Evolutionary conservation across 2,329 filamentous ascomycete species (phyloP).

Genomic region (Venturia aucupariae): DNA sequence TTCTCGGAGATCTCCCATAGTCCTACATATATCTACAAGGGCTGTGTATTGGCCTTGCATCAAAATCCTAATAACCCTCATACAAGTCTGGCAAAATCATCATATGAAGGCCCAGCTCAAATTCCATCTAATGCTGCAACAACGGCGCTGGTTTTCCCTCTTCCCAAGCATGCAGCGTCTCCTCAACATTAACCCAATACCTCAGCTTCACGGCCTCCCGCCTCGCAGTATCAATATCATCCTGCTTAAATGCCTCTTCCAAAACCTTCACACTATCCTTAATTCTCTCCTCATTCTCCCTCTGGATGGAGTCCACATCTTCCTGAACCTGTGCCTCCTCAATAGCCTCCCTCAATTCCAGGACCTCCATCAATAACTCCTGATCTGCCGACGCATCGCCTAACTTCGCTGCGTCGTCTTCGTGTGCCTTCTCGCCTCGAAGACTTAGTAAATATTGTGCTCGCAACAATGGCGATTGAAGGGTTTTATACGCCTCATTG

Average conservation of each 20-base stretch:
- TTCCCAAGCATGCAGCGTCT: slow-evolving; percentile 78
- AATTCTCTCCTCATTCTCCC: slow-evolving; percentile 61
- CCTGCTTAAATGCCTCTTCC: slow-evolving; percentile 54
- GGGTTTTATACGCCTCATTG: slow-evolving; percentile 85
- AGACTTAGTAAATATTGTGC: slow-evolving; percentile 78
- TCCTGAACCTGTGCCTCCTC: slow-evolving; percentile 48
- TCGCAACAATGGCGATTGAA: slow-evolving; percentile 65
- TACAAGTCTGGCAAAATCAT: too few species aligned
- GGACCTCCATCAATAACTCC: slow-evolving; percentile 66
- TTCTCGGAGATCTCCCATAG: too few species aligned
- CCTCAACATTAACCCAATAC: slow-evolving; percentile 85
- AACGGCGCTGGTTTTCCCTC: slow-evolving; percentile 53
- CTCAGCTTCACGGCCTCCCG: slow-evolving; percentile 66
- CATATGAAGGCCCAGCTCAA: too few species aligned
- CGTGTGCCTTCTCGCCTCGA: slow-evolving; percentile 65
- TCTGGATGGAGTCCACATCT: slow-evolving; percentile 50
- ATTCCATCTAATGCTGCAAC: slow-evolving; percentile 40
- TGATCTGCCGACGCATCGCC: slow-evolving; percentile 34
- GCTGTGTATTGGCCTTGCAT: too few species aligned
- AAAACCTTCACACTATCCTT: slow-evolving; percentile 52
- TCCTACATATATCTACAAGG: too few species aligned
- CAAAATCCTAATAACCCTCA: too few species aligned
- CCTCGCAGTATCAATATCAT: slow-evolving; percentile 58
- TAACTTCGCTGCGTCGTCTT: slow-evolving; percentile 65
- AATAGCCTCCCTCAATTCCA: slow-evolving; percentile 63